Conservation (phyloP, 148 eudicot species). For the Persicaria maculosa region DNA sequence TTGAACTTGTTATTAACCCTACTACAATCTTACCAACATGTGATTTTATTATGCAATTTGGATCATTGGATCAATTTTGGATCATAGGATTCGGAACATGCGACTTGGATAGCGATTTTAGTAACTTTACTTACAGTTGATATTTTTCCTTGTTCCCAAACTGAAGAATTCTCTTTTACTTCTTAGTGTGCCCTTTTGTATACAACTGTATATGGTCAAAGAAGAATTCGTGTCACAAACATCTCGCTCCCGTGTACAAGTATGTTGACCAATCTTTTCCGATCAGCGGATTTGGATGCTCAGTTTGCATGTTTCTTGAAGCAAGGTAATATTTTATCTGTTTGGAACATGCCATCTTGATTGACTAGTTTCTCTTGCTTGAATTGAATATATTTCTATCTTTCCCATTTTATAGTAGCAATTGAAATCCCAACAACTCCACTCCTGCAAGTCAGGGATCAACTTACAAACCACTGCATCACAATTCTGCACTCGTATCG, state of each 20-base stretch:
- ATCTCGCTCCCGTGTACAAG: slow-evolving; percentile 89
- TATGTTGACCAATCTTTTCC: slow-evolving; percentile 75
- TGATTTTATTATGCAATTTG: neutral
- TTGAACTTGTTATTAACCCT: neutral
- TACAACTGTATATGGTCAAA: slow-evolving; percentile 89
- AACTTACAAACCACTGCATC: slow-evolving; percentile 74
- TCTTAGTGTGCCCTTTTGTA: slow-evolving; percentile 91
- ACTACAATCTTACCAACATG: neutral
- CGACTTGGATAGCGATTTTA: neutral
- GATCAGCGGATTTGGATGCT: slow-evolving; percentile 90
- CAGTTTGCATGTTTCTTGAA: slow-evolving; percentile 86
- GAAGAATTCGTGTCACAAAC: slow-evolving; percentile 88
- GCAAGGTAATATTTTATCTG: slow-evolving; percentile 54
- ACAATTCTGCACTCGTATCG: slow-evolving; percentile 78
- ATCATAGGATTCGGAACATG: neutral
- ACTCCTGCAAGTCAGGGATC: slow-evolving; percentile 76
- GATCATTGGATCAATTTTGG: neutral
- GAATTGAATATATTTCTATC: slow-evolving; percentile 18
- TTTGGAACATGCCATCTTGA: neutral
- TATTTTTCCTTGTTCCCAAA: neutral
- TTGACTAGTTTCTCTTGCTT: neutral
- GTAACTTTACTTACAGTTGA: neutral
- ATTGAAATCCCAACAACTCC: slow-evolving; percentile 60
- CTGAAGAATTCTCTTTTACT: slow-evolving; percentile 11
- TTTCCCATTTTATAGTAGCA: slow-evolving; percentile 49